These are phyloP conservation scores for Suillus tomentosus DNA, from an alignment of 768 basidiomycete genomes.

Conservation along the genomic window DNA sequence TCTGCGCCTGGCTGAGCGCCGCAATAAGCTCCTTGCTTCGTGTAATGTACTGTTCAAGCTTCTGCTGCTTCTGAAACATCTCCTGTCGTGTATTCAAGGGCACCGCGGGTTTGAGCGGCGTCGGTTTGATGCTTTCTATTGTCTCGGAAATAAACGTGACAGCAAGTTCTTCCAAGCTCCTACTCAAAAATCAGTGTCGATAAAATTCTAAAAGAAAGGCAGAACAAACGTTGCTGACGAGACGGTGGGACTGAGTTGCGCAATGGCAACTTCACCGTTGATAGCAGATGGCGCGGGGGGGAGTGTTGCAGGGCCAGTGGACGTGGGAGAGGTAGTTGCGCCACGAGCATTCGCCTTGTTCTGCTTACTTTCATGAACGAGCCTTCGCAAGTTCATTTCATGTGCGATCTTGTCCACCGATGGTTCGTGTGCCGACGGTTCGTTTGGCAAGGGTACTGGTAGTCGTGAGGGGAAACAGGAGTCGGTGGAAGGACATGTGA, in stretches of 20 bases:
- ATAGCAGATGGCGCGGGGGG: slow-evolving; percentile 10
- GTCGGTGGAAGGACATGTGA: not conserved
- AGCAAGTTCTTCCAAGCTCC: slow-evolving; percentile 52
- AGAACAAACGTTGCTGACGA: slow-evolving; percentile 9
- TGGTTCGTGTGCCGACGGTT: slow-evolving; percentile 3
- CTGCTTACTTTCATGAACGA: slow-evolving; percentile 39
- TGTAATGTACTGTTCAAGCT: slow-evolving; percentile 52
- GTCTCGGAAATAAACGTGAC: slow-evolving; percentile 60
- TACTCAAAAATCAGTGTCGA: not conserved
- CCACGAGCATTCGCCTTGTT: slow-evolving; percentile 39
- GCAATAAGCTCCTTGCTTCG: slow-evolving; percentile 55
- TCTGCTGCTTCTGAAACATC: slow-evolving; percentile 49
- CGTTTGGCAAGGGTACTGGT: not conserved
- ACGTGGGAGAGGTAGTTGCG: slow-evolving; percentile 2
- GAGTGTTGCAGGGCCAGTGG: not conserved
- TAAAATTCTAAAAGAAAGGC: not conserved
- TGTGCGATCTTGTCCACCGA: slow-evolving; percentile 36
- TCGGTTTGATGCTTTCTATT: slow-evolving; percentile 45
- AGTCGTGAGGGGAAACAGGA: not conserved
- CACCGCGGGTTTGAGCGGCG: slow-evolving; percentile 15
- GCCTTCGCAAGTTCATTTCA: slow-evolving; percentile 37
- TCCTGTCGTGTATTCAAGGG: slow-evolving; percentile 26
- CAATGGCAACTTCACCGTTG: not conserved
- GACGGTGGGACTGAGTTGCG: slow-evolving; percentile 1
- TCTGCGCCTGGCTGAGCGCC: slow-evolving; percentile 44